A percentile compares a stretch with the other conserved stretches of the same genome.
These are phyloP conservation scores for Trichomonas vaginalis DNA, from an alignment of 208 protist genomes.

Conservation along the genomic window DNA sequence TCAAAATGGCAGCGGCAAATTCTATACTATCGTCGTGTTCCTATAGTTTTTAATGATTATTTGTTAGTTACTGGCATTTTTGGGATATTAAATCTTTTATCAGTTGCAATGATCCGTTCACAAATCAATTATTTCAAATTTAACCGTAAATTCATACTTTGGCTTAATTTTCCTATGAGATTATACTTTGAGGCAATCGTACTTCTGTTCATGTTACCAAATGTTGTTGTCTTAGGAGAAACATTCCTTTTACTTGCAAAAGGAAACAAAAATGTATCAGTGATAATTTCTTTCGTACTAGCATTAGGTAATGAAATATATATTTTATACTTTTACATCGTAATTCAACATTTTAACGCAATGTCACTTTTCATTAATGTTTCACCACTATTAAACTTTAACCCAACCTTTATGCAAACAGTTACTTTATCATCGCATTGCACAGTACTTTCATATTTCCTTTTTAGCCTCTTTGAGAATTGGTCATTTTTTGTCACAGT, in stretches of 20 bases:
- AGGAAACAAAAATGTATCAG: not conserved
- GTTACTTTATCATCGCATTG: not conserved
- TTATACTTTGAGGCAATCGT: not conserved
- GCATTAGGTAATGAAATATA: not conserved
- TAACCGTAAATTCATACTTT: not conserved
- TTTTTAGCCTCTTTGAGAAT: not conserved
- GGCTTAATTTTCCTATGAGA: not conserved
- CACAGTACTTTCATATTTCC: not conserved
- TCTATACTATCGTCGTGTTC: not conserved
- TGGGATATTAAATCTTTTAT: not conserved
- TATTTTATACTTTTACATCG: not conserved
- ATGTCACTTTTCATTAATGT: not conserved
- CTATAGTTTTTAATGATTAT: not conserved
- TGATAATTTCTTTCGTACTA: not conserved
- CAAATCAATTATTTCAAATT: not conserved
- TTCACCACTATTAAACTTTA: not conserved
- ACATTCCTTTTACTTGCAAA: not conserved
- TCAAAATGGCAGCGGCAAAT: not conserved
- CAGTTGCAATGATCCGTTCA: not conserved
- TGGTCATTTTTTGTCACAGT: not conserved
- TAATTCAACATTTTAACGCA: not conserved
- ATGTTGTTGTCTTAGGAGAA: not conserved
- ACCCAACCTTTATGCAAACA: not conserved
- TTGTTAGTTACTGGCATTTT: not conserved
- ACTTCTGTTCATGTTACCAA: not conserved